Conservation (phyloP, 2,329 filamentous ascomycete species). For the Aspergillus ochraceoroseus region DNA sequence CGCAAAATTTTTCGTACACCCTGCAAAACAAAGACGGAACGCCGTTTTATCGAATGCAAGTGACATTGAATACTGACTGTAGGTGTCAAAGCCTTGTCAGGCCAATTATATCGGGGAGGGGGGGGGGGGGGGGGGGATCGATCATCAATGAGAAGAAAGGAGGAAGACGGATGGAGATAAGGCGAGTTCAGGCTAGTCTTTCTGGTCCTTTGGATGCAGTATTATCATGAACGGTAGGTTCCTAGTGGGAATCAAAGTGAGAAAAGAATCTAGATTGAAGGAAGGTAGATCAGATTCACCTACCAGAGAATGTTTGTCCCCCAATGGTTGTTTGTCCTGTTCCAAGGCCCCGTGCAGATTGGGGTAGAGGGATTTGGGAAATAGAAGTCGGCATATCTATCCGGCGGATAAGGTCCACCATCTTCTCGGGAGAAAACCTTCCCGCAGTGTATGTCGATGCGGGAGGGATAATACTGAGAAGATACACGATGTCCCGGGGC, state of each 20-base stretch:
- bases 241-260: slow-evolving; percentile 11
- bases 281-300: slow-evolving; percentile 10
- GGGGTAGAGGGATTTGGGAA: slow-evolving; percentile 37
- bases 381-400: slow-evolving; percentile 58
- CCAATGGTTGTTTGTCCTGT: slow-evolving; percentile 21
- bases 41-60: slow-evolving; percentile 23
- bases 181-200: not conserved
- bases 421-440: slow-evolving; percentile 63
- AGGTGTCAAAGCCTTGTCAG: slow-evolving; percentile 14
- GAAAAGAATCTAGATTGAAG: not conserved
- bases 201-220: not conserved
- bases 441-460: slow-evolving; percentile 66
- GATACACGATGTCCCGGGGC: slow-evolving; percentile 60
- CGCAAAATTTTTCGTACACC: not conserved
- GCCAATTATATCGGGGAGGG: slow-evolving; percentile 4
- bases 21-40: slow-evolving; percentile 15
- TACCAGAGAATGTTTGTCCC: slow-evolving; percentile 35
- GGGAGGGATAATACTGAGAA: slow-evolving; percentile 68
- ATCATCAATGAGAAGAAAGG: slow-evolving; percentile 3
- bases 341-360: slow-evolving; percentile 30
- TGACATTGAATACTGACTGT: slow-evolving; percentile 12
- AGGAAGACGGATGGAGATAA: slow-evolving; percentile 1
- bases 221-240: slow-evolving; percentile 16
- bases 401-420: slow-evolving; percentile 68
- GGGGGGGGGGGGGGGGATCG: too few species aligned